Conservation (phyloP, 2,329 filamentous ascomycete genomes). For the Blumeria hordei region DNA sequence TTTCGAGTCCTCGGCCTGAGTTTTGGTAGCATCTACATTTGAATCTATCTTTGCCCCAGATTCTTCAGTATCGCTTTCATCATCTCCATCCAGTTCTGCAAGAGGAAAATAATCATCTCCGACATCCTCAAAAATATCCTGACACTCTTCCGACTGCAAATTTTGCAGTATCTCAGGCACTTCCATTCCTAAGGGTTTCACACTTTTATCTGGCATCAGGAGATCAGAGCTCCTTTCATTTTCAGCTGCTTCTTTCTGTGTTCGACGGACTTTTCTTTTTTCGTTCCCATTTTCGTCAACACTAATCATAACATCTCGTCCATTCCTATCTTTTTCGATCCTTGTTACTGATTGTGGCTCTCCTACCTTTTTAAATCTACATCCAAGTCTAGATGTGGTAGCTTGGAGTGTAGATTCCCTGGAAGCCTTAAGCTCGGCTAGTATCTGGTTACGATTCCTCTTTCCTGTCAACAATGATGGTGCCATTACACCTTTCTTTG, state of each 20-base stretch:
- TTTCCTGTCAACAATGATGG: slow-evolving; percentile 32
- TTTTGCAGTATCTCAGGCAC: slow-evolving; percentile 30
- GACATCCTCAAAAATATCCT: slow-evolving; percentile 41
- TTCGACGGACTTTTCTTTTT: slow-evolving; percentile 36
- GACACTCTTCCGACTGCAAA: slow-evolving; percentile 24
- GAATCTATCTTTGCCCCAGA: neutral
- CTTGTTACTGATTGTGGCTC: slow-evolving; percentile 27
- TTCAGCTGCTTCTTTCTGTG: slow-evolving; percentile 19
- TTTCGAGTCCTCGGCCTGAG: slow-evolving; percentile 17
- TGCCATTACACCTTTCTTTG: slow-evolving; percentile 36
- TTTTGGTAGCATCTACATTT: slow-evolving; percentile 3
- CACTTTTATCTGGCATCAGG: slow-evolving; percentile 27
- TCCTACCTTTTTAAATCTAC: slow-evolving; percentile 41
- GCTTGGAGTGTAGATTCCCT: slow-evolving; percentile 27
- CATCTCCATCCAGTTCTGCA: slow-evolving; percentile 27
- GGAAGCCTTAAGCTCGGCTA: slow-evolving; percentile 41
- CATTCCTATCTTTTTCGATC: slow-evolving; percentile 35
- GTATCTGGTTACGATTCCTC: slow-evolving; percentile 37
- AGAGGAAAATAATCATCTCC: slow-evolving; percentile 45
- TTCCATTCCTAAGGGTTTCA: slow-evolving; percentile 38
- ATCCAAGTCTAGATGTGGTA: slow-evolving; percentile 27
- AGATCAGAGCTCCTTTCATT: slow-evolving; percentile 19
- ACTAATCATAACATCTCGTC: slow-evolving; percentile 38
- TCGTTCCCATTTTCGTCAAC: slow-evolving; percentile 41
- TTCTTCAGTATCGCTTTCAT: slow-evolving; percentile 15